phyloP scores from a whole-genome alignment of 208 protist genomes.

The Tritrichomonas foetus region DNA sequence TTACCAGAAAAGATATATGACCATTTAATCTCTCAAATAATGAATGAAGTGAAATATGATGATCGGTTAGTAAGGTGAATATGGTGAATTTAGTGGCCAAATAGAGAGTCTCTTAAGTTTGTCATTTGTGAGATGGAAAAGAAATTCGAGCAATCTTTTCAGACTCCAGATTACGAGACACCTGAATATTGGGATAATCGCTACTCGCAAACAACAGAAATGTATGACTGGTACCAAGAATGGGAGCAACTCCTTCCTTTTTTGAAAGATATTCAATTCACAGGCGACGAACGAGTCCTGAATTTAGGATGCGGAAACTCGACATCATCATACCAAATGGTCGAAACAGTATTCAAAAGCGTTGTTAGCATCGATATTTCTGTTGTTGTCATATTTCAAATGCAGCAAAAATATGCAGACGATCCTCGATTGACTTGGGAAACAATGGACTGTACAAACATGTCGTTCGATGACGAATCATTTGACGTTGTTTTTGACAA shows the following conservation, averaged over 20 bases:
- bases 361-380: not conserved
- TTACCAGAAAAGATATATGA: too few relatives aligned
- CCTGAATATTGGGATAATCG: not conserved
- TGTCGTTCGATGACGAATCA: not conserved
- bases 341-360: not conserved
- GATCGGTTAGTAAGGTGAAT: too few relatives aligned
- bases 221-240: not conserved
- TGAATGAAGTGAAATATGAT: too few relatives aligned
- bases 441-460: not conserved
- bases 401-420: not conserved
- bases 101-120: too few relatives aligned
- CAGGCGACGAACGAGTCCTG: not conserved
- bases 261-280: not conserved
- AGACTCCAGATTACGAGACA: not conserved
- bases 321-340: not conserved
- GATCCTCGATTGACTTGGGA: not conserved
- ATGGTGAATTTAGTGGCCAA: too few relatives aligned
- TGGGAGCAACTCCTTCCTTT: not conserved
- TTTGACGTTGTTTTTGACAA: not conserved
- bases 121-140: not conserved
- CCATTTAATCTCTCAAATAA: too few relatives aligned
- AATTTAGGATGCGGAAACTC: not conserved
- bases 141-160: not conserved
- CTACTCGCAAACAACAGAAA: not conserved
- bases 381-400: not conserved